Base-by-base conservation (phyloP, 2,329 filamentous ascomycete genomes). In the Fusarium sp. region DNA sequence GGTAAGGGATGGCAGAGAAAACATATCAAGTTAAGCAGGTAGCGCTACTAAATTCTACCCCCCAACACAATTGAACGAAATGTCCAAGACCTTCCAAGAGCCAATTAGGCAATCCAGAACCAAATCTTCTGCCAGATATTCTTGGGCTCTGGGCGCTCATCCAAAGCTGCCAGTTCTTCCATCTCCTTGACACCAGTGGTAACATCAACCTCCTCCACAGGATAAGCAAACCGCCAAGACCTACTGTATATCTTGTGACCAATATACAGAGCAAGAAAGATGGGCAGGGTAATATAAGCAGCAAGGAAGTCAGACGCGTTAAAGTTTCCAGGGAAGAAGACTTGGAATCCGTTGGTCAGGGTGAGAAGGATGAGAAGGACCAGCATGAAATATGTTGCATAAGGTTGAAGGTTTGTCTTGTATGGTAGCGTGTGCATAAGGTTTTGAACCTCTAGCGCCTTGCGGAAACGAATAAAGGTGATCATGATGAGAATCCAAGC, bases 301-400 rank as follows among this genome's bases (percentile, higher is more conserved):
- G 87, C 86, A 18, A 90, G 65, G 74, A 96, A 96, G 71, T 83
- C 83, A 16, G 83, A 82, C 0, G 84, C 85, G 20, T 83, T 85
- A 84, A 89, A 95, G 18, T 88, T 82, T 13, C 82, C 80, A 0
- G 87, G 86, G 76, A 90, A 90, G 78, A 95, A 93, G 16, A 90
- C 85, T 49, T 89, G 85, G 77, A 93, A 94, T 1, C 91, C 92
- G 75, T 93, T 93, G 74, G 92, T 90, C 6, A 94, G 78, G 2
- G 85, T 87, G 9, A 94, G 81, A 20, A 92, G 79, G 2, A 77
- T 77, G 63, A 93, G 84, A 44, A 88, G 74, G 10, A 85, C 75
- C 7, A 93, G 83, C 13, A 85, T 83, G 58, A 86, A 78, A 72
- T 84, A 92, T 0, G 90, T 86, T 8, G 87, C 87, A 74, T 89